phyloP scores from a whole-genome alignment of 805 yeast species.

The Limtongia smithiae region DNA sequence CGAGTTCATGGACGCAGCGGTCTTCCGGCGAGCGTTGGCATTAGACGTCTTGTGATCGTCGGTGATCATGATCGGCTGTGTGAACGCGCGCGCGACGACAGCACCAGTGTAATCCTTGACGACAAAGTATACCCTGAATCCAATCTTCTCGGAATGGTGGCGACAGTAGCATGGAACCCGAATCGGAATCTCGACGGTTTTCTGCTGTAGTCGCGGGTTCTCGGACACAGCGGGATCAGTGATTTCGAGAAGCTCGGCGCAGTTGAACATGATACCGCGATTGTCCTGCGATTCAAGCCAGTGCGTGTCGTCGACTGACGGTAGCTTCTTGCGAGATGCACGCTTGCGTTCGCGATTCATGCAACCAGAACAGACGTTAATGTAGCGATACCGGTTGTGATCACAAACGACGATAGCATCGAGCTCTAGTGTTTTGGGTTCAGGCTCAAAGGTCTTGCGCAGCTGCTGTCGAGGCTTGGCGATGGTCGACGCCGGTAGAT shows the following conservation, averaged over 20 bases:
- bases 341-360: constrained; percentile 89
- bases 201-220: constrained; percentile 27
- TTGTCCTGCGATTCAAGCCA: constrained; percentile 73
- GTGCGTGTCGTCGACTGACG: constrained; percentile 70
- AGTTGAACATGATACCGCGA: constrained; percentile 85
- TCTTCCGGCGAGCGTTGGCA: constrained; percentile 20
- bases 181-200: constrained; percentile 51
- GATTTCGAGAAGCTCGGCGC: constrained; percentile 72
- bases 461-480: constrained; percentile 82
- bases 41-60: constrained; percentile 73
- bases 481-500: constrained; percentile 81
- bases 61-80: constrained; percentile 83
- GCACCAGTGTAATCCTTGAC: constrained; percentile 58
- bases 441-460: constrained; percentile 34
- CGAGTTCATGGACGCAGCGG: neutral
- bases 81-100: constrained; percentile 66
- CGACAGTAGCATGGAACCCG: constrained; percentile 94
- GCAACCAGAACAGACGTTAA: constrained; percentile 83
- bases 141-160: constrained; percentile 85
- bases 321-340: constrained; percentile 85
- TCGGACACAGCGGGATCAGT: constrained; percentile 40
- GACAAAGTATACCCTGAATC: constrained; percentile 54
- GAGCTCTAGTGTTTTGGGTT: constrained; percentile 41
- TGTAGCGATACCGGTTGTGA: constrained; percentile 43
- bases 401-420: constrained; percentile 77